Evolutionary conservation across 2,329 filamentous ascomycete species (phyloP), one percentile per base, ranked within the genome.

Genomic region (Westerdykella sp.): DNA sequence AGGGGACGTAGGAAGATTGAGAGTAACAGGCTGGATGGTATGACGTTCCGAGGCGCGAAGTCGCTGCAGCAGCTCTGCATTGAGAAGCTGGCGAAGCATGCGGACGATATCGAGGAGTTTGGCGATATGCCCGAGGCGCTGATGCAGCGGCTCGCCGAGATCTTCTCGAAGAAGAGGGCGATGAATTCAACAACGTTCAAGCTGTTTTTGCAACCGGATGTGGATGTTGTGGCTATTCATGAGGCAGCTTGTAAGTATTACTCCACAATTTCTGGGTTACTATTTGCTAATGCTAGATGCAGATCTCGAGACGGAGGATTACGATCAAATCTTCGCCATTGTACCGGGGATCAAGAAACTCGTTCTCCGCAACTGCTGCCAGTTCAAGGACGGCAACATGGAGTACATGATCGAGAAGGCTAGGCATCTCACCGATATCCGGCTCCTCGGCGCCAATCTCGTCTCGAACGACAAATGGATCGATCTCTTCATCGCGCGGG

Each of bases 371-470:
- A 91, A 90, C 57, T 87, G 84, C n/a, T 86, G 93, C 39, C 90
- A 95, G 60, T 84, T 96, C 73, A 95, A 95, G 66, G 85, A 96
- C 57, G 74, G 75, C 32, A 85, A 89, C 34, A 77, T 96, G 66
- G 79, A 87, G 41, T 95, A 91, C 63, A 78, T 96, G 57, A 73
- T 87, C 15, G 81, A 81, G 43, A 85, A 87, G 38, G 77, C 85
- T 39, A 77, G 80, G 39, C 68, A 77, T 7, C 72, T 96, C n/a
- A 78, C 81, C 46, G 76, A 80, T 43, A 73, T 97, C 35, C 85
- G 88, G 49, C 75, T 97, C 0, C 84, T 93, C 49, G 87, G 88
- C 10, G 81, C 87, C 9, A 97, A 95, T 53, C 78, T 97, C 1
- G 72, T 97, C 13, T 82, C 84, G 9, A 82, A 93, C 47, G 72